A percentile compares a stretch with the other conserved stretches of the same genome.
Conservation (phyloP, 345 rosid genomes). For the Lenwebbia sp. region DNA sequence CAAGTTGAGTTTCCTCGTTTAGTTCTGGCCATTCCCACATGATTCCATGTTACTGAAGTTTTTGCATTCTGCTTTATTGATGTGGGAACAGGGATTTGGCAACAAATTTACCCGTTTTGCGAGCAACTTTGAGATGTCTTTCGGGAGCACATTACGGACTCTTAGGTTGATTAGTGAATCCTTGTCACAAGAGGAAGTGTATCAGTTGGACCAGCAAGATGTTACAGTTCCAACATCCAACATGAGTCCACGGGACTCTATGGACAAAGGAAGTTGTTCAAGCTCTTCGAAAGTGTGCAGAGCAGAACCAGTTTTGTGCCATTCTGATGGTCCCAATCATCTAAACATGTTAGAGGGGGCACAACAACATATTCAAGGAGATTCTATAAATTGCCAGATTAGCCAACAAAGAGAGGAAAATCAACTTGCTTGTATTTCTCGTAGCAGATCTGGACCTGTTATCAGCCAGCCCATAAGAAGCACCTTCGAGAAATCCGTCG, state of each 20-base stretch:
- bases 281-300: conserved; percentile 13
- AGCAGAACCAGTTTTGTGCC: conserved; percentile 3
- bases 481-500: conserved; percentile 36
- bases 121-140: conserved; percentile 71
- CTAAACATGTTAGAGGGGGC: conserved; percentile 17
- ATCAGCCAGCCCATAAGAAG: conserved; percentile 11
- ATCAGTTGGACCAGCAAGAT: conserved; percentile 7
- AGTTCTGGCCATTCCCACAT: neutral
- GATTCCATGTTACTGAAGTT: conserved; percentile 8
- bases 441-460: conserved; percentile 13
- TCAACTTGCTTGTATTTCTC: conserved; percentile 24
- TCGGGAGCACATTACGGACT: conserved; percentile 72
- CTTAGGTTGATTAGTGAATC: conserved; percentile 59
- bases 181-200: conserved; percentile 8
- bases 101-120: conserved; percentile 51
- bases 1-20: conserved; percentile 19
- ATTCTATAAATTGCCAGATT: conserved; percentile 24
- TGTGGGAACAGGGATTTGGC: conserved; percentile 62
- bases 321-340: conserved; percentile 2
- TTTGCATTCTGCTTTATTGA: conserved; percentile 5
- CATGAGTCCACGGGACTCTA: neutral
- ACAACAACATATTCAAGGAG: conserved; percentile 14
- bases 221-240: conserved; percentile 12
- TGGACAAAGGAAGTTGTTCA: neutral
- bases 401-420: conserved; percentile 15